A percentile compares a stretch with the other conserved stretches of the same genome.
These are phyloP conservation scores for Gentiana straminea DNA, from an alignment of 257 asterid species.

Conservation along the genomic window DNA sequence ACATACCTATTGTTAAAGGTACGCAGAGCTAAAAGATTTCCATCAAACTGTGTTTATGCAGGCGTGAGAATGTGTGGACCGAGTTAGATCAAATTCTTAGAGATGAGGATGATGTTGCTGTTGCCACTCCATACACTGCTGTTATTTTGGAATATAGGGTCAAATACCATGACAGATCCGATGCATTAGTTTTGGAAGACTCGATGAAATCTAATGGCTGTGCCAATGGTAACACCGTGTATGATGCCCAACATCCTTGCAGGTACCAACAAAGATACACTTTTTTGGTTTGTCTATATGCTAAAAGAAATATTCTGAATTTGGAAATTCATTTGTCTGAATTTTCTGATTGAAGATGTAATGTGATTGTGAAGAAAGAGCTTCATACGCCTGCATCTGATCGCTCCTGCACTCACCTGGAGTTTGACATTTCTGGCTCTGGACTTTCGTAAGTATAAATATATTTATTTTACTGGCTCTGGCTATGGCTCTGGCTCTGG, in stretches of 20 bases:
- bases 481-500: not conserved
- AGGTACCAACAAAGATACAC: constrained; percentile 29
- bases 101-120: constrained; percentile 55
- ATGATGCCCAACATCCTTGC: constrained; percentile 95
- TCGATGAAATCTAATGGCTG: constrained; percentile 38
- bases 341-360: constrained; percentile 35
- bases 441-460: constrained; percentile 59
- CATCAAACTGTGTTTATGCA: constrained; percentile 17
- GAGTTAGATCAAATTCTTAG: constrained; percentile 74
- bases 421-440: constrained; percentile 88
- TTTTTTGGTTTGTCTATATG: not conserved
- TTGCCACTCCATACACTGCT: constrained; percentile 89
- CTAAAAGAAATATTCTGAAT: not conserved
- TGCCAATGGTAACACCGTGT: constrained; percentile 44
- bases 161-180: constrained; percentile 48
- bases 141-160: constrained; percentile 85
- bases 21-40: not conserved
- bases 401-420: constrained; percentile 96
- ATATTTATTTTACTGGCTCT: too few relatives aligned
- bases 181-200: constrained; percentile 23
- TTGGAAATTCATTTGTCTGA: not conserved
- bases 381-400: constrained; percentile 91
- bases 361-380: constrained; percentile 80
- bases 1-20: not conserved
- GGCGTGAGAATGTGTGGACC: constrained; percentile 94